Evolutionary conservation across 441 rosid genomes (phyloP), one percentile per base, ranked within the genome.

Genomic region (Mallotus repandus): DNA sequence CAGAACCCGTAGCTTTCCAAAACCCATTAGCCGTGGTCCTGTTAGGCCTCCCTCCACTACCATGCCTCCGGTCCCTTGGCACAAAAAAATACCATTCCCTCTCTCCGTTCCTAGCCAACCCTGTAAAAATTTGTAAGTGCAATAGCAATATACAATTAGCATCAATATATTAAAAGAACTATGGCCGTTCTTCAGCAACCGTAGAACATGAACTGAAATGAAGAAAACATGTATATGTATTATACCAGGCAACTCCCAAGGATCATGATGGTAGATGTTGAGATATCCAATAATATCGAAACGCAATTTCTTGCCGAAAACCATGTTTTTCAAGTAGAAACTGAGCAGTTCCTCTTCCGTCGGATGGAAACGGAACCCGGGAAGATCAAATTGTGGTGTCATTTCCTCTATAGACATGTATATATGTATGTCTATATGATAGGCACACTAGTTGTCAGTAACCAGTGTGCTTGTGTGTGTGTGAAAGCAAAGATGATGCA

Each of bases 1-100:
- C 99, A 0, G 97, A 91, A 15, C 99, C 99, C 0, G 99, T 95
- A 62, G 99, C 99, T 81, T 95, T 95, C 99, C 99, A 95, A 74
- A 89, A 95, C 38, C 99, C 99, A 54, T 74, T 87, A 48, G 72
- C 85, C 6, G 98, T 95, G 0, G 97, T 95, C 84, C 99, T 82
- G 68, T 90, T 93, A 0, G 98, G 99, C 76, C 99, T 83, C 32
- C 98, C 96, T 38, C 93, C 92, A 41, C 81, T 87, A 2, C 98
- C 97, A 63, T 90, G 97, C 75, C 91, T 95, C 86, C 93, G 84
- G 80, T 95, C 98, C 71, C 99, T 84, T 0, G 97, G 99, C 75
- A 95, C 99, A 71, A 90, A 89, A 78, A 95, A 95, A 50, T 95
- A 95, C 99, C 99, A 95, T 58, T 95, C 98, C 50, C 98, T 86